A percentile compares a stretch with the other conserved stretches of the same genome.
Evolutionary conservation across 2,329 filamentous ascomycete species (phyloP).

Genomic region (Kalmusia sp.): DNA sequence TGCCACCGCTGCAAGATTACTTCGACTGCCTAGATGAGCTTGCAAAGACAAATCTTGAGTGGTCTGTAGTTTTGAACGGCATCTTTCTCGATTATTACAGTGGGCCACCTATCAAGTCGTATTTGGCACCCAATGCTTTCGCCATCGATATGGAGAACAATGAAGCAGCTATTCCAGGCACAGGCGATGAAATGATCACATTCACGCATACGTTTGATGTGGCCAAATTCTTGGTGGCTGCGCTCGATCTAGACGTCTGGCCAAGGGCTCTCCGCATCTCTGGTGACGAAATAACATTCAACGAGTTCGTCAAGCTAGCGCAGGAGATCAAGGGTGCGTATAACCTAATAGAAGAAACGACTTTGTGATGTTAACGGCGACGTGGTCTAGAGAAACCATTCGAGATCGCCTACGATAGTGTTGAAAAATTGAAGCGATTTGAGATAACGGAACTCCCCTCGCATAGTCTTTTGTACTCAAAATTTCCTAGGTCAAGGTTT

Average conservation of each 20-base stretch:
- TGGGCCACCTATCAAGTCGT: constrained; percentile 17
- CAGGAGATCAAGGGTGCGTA: constrained; percentile 9
- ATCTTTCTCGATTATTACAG: constrained; percentile 32
- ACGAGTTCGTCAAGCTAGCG: constrained; percentile 12
- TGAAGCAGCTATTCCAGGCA: constrained; percentile 58
- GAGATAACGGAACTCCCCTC: too few relatives aligned
- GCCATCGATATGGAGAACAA: constrained; percentile 14
- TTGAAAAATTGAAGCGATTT: too few relatives aligned
- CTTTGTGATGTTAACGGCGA: too few relatives aligned
- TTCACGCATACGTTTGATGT: constrained; percentile 61
- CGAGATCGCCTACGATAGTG: too few relatives aligned
- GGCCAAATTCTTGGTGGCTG: constrained; percentile 53
- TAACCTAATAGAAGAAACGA: too few relatives aligned
- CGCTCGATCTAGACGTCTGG: constrained; percentile 54
- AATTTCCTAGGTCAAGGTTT: too few relatives aligned
- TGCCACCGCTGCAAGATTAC: too few relatives aligned
- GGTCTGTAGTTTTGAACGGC: constrained; percentile 14
- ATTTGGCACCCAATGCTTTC: constrained; percentile 12
- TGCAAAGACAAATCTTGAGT: neutral
- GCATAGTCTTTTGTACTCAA: too few relatives aligned
- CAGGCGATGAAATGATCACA: constrained; percentile 51
- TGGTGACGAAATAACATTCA: constrained; percentile 14
- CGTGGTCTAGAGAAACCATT: too few relatives aligned
- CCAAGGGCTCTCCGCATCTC: constrained; percentile 35
- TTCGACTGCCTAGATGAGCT: neutral